phyloP scores from a whole-genome alignment of 139 green algal genomes.

The Trebouxia sp. region DNA sequence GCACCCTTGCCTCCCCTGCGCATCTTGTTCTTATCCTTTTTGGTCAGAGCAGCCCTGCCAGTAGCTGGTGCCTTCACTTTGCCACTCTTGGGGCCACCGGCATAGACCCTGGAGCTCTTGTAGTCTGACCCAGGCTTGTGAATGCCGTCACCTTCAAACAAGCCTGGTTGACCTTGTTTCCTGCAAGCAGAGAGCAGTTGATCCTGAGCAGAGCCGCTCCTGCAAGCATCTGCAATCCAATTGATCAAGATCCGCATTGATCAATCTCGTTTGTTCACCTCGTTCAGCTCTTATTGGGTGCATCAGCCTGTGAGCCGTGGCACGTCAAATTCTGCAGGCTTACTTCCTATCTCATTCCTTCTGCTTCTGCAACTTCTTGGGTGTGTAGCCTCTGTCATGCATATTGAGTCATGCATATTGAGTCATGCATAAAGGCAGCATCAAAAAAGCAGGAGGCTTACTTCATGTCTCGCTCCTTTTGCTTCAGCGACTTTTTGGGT shows the following conservation, averaged over 20 bases:
- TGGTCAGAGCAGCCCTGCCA: slow-evolving; percentile 19
- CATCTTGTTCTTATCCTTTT: slow-evolving; percentile 57
- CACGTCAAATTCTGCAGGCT: too few relatives aligned
- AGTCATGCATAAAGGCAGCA: slow-evolving; percentile 20
- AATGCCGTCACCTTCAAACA: slow-evolving; percentile 47
- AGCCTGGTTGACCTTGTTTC: slow-evolving; percentile 9
- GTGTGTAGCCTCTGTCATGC: background rate
- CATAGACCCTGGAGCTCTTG: slow-evolving; percentile 49
- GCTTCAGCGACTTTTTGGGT: slow-evolving; percentile 45
- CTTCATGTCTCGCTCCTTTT: slow-evolving; percentile 38
- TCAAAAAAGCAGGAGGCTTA: background rate
- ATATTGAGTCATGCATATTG: too few relatives aligned
- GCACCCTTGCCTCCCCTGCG: slow-evolving; percentile 71
- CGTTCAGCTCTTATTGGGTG: too few relatives aligned
- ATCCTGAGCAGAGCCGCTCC: too few relatives aligned
- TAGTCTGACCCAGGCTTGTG: background rate
- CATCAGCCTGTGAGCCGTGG: too few relatives aligned
- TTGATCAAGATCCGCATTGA: too few relatives aligned
- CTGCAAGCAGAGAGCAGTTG: too few relatives aligned
- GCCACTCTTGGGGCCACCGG: slow-evolving; percentile 44
- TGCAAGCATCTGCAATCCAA: too few relatives aligned
- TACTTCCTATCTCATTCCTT: too few relatives aligned
- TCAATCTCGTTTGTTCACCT: too few relatives aligned
- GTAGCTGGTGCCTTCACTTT: slow-evolving; percentile 29
- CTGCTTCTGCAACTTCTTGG: slow-evolving; percentile 44